Base-by-base conservation (phyloP, 768 basidiomycete species). In the Mycena indigotica region DNA sequence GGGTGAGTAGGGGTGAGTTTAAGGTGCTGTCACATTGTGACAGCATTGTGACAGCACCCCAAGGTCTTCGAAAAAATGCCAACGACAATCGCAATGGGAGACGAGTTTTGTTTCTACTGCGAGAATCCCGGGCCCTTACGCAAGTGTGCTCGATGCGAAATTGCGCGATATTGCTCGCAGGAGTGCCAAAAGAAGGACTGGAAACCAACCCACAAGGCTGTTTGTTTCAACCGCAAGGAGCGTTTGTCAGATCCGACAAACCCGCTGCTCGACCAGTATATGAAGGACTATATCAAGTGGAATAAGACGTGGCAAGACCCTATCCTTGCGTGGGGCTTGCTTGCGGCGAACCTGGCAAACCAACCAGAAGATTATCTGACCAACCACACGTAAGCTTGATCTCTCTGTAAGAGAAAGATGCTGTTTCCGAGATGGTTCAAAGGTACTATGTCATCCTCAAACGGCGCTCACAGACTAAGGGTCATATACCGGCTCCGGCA, bases 341-440 rank as follows among this genome's bases (percentile, higher is more conserved):
- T 53, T 41, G 52, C 52, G 39, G 52, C 52, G 19, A 21, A 53
- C 40, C 21, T 53, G 52, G 52, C 52, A n/a, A 53, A 53, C 24
- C 52, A 41, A 29, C 17, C 16, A 17, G 24, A 32, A 15, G 23
- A 53, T 40, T 53, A 19, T 16, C 23, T 53, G 32, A 1, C 17
- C 12, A 29, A 39, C 2, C 23, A 53, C 35, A 16, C 15, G 41
- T 44, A 21, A 8, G 32, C 8, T 35, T 35, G 35, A n/a, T 44
- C 41, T 5, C 23, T 13, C 41, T 44, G 21, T 13, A 44, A 6
- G 10, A 35, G 8, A 8, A 21, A 23, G 8, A 44, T 44, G 13
- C 21, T 19, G 5, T 13, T 19, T 44, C 35, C n/a, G 10, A n/a
- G 13, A 44, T 8, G 13, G 15, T 8, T 16, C 41, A 8, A 44